A percentile compares a stretch with the other conserved stretches of the same genome.
These are phyloP conservation scores for Candida morakotiae DNA, from an alignment of 805 yeast genomes.

Conservation along the genomic window DNA sequence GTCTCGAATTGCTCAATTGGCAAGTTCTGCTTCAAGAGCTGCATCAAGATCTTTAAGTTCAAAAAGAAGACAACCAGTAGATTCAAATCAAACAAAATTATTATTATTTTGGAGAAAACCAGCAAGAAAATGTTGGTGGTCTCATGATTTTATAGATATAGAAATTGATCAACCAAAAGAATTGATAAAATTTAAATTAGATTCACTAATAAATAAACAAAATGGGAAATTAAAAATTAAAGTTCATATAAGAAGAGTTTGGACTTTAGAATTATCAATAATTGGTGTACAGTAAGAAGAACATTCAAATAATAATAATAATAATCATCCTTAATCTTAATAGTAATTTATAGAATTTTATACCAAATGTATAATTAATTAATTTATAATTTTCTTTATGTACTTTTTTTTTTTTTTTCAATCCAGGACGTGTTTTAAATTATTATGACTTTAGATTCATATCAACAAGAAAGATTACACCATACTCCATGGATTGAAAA, in stretches of 20 bases:
- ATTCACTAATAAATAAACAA: not conserved
- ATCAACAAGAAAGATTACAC: slow-evolving; percentile 40
- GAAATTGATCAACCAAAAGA: slow-evolving; percentile 22
- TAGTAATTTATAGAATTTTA: too few species aligned
- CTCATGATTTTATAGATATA: slow-evolving; percentile 52
- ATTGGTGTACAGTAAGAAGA: slow-evolving; percentile 64
- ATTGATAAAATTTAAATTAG: slow-evolving; percentile 11
- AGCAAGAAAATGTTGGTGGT: slow-evolving; percentile 99
- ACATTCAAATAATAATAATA: not conserved
- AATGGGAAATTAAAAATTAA: slow-evolving; percentile 37
- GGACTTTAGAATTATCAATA: slow-evolving; percentile 93
- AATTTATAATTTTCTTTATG: too few species aligned
- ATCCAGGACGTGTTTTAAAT: slow-evolving; percentile 7
- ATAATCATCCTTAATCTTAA: not conserved
- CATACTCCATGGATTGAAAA: slow-evolving; percentile 92
- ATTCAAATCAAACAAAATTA: slow-evolving; percentile 52
- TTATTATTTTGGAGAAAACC: slow-evolving; percentile 95
- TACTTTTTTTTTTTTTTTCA: not conserved
- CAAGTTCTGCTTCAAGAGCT: slow-evolving; percentile 51
- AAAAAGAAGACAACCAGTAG: slow-evolving; percentile 34
- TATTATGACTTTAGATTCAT: slow-evolving; percentile 13
- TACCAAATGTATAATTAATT: too few species aligned
- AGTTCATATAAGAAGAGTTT: slow-evolving; percentile 87
- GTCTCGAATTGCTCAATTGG: slow-evolving; percentile 59
- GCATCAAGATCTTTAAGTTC: slow-evolving; percentile 57